phyloP scores from a whole-genome alignment of 2,329 filamentous ascomycete species.

The Lecanicillium sp. region DNA sequence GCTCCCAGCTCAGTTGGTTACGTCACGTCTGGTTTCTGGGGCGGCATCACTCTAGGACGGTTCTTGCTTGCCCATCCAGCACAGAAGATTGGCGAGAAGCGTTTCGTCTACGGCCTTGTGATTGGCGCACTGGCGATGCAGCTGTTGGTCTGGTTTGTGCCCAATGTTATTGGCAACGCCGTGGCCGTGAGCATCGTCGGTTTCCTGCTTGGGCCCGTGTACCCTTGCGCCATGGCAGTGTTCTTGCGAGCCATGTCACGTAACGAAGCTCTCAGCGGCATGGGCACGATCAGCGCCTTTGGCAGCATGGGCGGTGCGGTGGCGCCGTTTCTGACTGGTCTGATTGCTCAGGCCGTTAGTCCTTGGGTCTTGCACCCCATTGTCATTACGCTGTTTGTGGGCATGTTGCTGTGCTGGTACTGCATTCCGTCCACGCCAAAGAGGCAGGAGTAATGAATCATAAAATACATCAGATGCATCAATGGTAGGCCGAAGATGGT shows the following conservation, averaged over 20 bases:
- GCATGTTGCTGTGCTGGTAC: slow-evolving; percentile 61
- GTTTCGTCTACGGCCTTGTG: slow-evolving; percentile 57
- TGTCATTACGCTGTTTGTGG: slow-evolving; percentile 54
- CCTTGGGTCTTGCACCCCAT: slow-evolving; percentile 62
- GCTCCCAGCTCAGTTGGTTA: slow-evolving; percentile 68
- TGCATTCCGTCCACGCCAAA: slow-evolving; percentile 47
- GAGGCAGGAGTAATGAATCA: slow-evolving; percentile 47
- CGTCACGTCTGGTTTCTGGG: slow-evolving; percentile 66
- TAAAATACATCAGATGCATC: too few species aligned
- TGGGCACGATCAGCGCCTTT: slow-evolving; percentile 62
- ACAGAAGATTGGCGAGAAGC: slow-evolving; percentile 61
- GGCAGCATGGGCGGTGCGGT: slow-evolving; percentile 62
- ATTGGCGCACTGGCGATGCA: slow-evolving; percentile 59
- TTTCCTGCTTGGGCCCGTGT: slow-evolving; percentile 69
- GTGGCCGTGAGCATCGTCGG: slow-evolving; percentile 64
- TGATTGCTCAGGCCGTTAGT: slow-evolving; percentile 53
- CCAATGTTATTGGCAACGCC: slow-evolving; percentile 64
- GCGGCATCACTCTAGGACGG: slow-evolving; percentile 67
- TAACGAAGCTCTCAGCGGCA: slow-evolving; percentile 52
- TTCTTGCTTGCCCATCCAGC: slow-evolving; percentile 63
- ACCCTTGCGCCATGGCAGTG: slow-evolving; percentile 62
- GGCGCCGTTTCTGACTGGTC: slow-evolving; percentile 57
- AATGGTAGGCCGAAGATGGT: too few species aligned
- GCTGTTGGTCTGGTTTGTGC: slow-evolving; percentile 70
- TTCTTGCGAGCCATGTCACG: slow-evolving; percentile 54